These are phyloP conservation scores for Rhodotorula mucilaginosa DNA, from an alignment of 1,284 basidiomycete genomes.

Conservation along the genomic window DNA sequence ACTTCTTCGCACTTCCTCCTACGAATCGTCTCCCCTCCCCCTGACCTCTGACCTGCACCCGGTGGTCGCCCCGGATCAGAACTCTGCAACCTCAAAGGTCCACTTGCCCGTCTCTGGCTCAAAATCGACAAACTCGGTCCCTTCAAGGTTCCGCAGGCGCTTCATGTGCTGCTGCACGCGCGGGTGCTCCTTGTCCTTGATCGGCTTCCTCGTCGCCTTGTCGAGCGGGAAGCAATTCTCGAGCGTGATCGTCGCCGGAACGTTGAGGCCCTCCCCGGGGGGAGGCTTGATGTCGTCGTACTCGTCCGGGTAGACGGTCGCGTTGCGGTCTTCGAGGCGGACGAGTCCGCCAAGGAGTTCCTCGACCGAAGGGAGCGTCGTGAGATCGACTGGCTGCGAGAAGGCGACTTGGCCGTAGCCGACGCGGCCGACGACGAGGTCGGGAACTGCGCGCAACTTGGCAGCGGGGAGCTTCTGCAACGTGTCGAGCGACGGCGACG, in stretches of 20 bases:
- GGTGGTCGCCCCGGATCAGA: conserved; percentile 47
- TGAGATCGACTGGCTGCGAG: conserved; percentile 87
- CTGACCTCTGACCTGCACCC: neutral
- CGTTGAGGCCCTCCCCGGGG: conserved; percentile 83
- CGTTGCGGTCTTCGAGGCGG: conserved; percentile 85
- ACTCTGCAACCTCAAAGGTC: conserved; percentile 93
- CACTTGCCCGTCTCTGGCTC: conserved; percentile 78
- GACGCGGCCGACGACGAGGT: conserved; percentile 79
- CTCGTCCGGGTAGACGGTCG: conserved; percentile 87
- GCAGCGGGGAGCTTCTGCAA: conserved; percentile 69
- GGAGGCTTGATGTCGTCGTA: conserved; percentile 69
- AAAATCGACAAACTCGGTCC: conserved; percentile 81
- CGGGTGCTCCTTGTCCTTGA: conserved; percentile 79
- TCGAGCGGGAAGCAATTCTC: conserved; percentile 84
- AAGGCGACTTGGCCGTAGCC: conserved; percentile 90
- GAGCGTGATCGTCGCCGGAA: conserved; percentile 75
- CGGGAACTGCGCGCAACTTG: conserved; percentile 65
- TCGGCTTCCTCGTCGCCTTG: conserved; percentile 84
- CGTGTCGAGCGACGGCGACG: conserved; percentile 69
- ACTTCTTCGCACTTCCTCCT: neutral
- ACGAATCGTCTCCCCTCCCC: neutral
- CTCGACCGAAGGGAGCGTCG: conserved; percentile 73
- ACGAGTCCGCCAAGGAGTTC: conserved; percentile 84
- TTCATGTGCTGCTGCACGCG: conserved; percentile 73
- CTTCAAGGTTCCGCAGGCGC: conserved; percentile 77